Conservation (phyloP, 2,329 filamentous ascomycete species). For the Lachnellula cervina region DNA sequence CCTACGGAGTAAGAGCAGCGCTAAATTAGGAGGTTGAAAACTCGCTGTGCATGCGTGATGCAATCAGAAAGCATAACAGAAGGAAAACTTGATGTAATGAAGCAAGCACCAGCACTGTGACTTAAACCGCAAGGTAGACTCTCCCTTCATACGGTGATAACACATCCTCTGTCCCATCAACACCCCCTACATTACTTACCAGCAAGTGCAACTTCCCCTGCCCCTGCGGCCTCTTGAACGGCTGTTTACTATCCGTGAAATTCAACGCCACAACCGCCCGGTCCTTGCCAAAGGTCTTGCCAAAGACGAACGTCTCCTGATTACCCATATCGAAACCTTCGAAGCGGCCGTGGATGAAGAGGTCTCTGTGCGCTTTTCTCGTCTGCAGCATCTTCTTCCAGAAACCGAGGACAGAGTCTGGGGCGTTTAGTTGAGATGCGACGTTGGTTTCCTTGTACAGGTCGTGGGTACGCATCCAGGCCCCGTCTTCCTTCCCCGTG, state of each 20-base stretch:
- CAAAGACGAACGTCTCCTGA: conserved; percentile 41
- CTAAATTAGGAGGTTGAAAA: too few species aligned
- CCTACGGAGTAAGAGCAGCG: too few species aligned
- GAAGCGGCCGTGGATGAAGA: conserved; percentile 60
- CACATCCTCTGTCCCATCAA: conserved; percentile 15
- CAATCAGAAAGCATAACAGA: too few species aligned
- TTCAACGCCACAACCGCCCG: conserved; percentile 41
- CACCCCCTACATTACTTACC: conserved; percentile 20
- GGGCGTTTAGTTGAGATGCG: conserved; percentile 40
- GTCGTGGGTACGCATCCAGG: conserved; percentile 58
- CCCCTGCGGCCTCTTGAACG: conserved; percentile 16
- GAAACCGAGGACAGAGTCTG: conserved; percentile 26
- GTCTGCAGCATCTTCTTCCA: conserved; percentile 27
- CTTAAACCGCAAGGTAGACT: conserved; percentile 22
- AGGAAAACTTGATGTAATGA: too few species aligned
- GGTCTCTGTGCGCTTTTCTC: conserved; percentile 46
- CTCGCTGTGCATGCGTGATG: too few species aligned
- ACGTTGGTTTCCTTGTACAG: conserved; percentile 53
- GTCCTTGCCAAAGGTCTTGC: conserved; percentile 33
- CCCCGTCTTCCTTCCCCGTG: conserved; percentile 44
- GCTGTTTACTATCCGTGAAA: conserved; percentile 38
- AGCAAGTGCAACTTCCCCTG: conserved; percentile 29
- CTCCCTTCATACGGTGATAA: conserved; percentile 33
- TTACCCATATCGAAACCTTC: conserved; percentile 45
- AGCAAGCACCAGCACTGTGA: background rate